Percentiles rank a stretch among this genome's conserved stretches.
phyloP scores from a whole-genome alignment of 768 basidiomycete genomes.

The Neoboletus magnificus region DNA sequence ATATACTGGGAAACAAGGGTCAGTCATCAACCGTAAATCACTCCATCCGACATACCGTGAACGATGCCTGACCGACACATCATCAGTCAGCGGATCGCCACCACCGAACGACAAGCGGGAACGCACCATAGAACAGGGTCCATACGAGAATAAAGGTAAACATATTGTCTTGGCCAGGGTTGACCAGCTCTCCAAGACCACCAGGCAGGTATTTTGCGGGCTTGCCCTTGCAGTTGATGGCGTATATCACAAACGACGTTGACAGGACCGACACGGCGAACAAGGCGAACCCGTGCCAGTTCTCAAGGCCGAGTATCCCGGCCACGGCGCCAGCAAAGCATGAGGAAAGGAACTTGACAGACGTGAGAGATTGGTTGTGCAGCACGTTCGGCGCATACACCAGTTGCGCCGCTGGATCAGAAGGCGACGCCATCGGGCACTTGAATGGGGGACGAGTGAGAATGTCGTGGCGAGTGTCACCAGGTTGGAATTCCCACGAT shows the following conservation, averaged over 20 bases:
- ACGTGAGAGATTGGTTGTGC: slow-evolving; percentile 57
- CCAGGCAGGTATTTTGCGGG: slow-evolving; percentile 62
- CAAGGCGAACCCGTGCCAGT: slow-evolving; percentile 76
- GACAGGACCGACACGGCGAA: slow-evolving; percentile 67
- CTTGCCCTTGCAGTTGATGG: slow-evolving; percentile 67
- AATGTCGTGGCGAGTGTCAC: neutral
- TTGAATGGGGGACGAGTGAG: neutral
- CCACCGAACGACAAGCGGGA: neutral
- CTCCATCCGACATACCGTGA: slow-evolving; percentile 37
- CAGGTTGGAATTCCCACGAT: slow-evolving; percentile 13
- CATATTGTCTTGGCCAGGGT: slow-evolving; percentile 86
- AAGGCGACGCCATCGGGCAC: slow-evolving; percentile 43
- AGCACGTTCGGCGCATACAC: slow-evolving; percentile 66
- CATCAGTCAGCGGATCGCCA: neutral
- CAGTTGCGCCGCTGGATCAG: slow-evolving; percentile 52
- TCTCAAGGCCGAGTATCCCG: slow-evolving; percentile 86
- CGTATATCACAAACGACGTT: slow-evolving; percentile 61
- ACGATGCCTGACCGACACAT: slow-evolving; percentile 38
- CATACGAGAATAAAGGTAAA: slow-evolving; percentile 91
- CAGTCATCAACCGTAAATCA: slow-evolving; percentile 3
- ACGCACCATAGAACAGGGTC: slow-evolving; percentile 89
- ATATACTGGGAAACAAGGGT: slow-evolving; percentile 35
- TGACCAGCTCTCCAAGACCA: slow-evolving; percentile 65
- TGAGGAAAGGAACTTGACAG: slow-evolving; percentile 75
- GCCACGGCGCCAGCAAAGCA: slow-evolving; percentile 87